These are phyloP conservation scores for Trichoderma pleuroti DNA, from an alignment of 2,329 filamentous ascomycete species.

Conservation along the genomic window DNA sequence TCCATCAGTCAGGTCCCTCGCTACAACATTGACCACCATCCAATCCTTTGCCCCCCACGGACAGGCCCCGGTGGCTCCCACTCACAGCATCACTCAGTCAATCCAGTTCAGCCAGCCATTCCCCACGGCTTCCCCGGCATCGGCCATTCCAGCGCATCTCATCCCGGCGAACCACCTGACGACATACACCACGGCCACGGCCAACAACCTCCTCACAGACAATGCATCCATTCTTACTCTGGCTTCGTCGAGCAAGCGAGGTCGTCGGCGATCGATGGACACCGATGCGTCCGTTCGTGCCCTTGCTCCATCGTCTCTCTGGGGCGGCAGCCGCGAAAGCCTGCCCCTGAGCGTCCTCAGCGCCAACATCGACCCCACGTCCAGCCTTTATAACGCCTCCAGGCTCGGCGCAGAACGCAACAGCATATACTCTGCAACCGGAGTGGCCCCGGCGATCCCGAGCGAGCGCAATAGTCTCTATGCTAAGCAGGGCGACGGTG, in stretches of 20 bases:
- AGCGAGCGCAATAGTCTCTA: conserved; percentile 83
- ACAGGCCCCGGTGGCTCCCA: conserved; percentile 33
- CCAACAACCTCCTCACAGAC: conserved; percentile 77
- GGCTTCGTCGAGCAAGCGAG: conserved; percentile 75
- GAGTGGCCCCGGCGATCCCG: conserved; percentile 60
- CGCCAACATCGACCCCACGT: conserved; percentile 57
- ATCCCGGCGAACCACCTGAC: conserved; percentile 57
- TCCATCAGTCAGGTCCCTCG: conserved; percentile 74
- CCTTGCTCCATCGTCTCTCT: conserved; percentile 76
- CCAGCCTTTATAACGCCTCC: conserved; percentile 50
- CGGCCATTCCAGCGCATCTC: conserved; percentile 69
- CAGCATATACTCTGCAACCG: conserved; percentile 76
- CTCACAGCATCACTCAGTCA: conserved; percentile 43
- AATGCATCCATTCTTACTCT: conserved; percentile 83
- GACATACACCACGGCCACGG: conserved; percentile 74
- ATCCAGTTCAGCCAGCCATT: conserved; percentile 66
- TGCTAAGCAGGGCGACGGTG: conserved; percentile 65
- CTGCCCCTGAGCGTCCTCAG: conserved; percentile 76
- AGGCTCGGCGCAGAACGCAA: conserved; percentile 58
- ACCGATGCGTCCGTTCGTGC: conserved; percentile 83
- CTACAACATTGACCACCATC: conserved; percentile 81
- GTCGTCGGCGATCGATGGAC: conserved; percentile 74
- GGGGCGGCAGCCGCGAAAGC: conserved; percentile 76
- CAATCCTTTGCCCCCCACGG: conserved; percentile 53
- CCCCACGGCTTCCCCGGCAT: conserved; percentile 61